phyloP scores from a whole-genome alignment of 495 filamentous ascomycete genomes.

The Aspergillus egyptiacus region DNA sequence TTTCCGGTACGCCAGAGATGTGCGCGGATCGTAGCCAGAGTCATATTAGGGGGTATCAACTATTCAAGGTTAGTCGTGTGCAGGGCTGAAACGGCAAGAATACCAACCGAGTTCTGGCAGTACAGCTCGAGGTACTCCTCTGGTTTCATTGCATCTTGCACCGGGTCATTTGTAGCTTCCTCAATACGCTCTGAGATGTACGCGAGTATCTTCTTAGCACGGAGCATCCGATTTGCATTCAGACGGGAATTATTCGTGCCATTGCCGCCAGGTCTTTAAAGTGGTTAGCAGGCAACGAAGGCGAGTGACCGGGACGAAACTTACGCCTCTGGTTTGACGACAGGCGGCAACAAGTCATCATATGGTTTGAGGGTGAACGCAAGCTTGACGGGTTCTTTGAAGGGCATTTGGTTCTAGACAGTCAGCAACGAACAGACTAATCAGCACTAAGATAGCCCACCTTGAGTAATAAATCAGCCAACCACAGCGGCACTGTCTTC shows the following conservation, averaged over 20 bases:
- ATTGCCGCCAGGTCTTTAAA: constrained; percentile 21
- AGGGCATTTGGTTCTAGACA: constrained; percentile 67
- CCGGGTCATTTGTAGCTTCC: constrained; percentile 46
- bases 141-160: constrained; percentile 60
- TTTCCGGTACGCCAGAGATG: constrained; percentile 89
- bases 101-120: constrained; percentile 79
- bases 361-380: constrained; percentile 86
- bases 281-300: background rate
- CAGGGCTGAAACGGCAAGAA: background rate
- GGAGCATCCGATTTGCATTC: constrained; percentile 94
- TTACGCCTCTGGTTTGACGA: constrained; percentile 56
- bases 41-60: constrained; percentile 70
- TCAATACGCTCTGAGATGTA: constrained; percentile 93
- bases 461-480: constrained; percentile 80
- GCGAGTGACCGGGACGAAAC: constrained; percentile 4
- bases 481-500: constrained; percentile 78
- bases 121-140: constrained; percentile 93
- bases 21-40: constrained; percentile 79
- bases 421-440: background rate
- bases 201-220: constrained; percentile 87
- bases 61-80: constrained; percentile 23
- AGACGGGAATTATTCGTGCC: constrained; percentile 67
- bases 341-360: constrained; percentile 65
- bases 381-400: constrained; percentile 90
- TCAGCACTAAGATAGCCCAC: constrained; percentile 33